A percentile compares a stretch with the other conserved stretches of the same genome.
These are phyloP conservation scores for Calonectria henricotiae DNA, from an alignment of 2,329 filamentous ascomycete genomes.

Conservation along the genomic window DNA sequence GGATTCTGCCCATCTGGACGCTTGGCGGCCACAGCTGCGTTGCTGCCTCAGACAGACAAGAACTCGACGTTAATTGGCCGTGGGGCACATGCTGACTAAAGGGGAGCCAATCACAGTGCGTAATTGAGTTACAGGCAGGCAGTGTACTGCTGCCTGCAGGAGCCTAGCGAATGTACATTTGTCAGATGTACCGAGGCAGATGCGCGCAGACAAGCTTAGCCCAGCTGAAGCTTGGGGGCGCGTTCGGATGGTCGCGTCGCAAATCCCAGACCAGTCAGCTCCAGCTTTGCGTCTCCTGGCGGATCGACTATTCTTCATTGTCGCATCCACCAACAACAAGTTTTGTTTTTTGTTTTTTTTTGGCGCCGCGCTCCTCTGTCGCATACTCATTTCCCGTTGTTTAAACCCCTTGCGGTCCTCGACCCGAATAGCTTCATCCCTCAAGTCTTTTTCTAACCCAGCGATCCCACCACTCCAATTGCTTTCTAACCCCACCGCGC, in stretches of 20 bases:
- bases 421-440: slow-evolving; percentile 40
- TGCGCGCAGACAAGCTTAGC: slow-evolving; percentile 21
- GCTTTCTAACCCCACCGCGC: slow-evolving; percentile 32
- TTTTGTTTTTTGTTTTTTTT: slow-evolving; percentile 36
- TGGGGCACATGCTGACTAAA: slow-evolving; percentile 48
- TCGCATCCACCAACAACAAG: slow-evolving; percentile 27
- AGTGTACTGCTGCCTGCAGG: slow-evolving; percentile 54
- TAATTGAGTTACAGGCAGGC: slow-evolving; percentile 42
- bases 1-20: slow-evolving; percentile 38
- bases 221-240: slow-evolving; percentile 28
- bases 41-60: slow-evolving; percentile 61
- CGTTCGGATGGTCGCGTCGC: slow-evolving; percentile 51
- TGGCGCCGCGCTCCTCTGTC: slow-evolving; percentile 46
- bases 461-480: slow-evolving; percentile 35
- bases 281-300: slow-evolving; percentile 32
- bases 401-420: slow-evolving; percentile 34
- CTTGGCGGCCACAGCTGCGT: slow-evolving; percentile 47
- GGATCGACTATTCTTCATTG: slow-evolving; percentile 36
- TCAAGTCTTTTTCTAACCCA: slow-evolving; percentile 15
- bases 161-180: slow-evolving; percentile 51
- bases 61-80: slow-evolving; percentile 55
- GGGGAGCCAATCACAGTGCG: slow-evolving; percentile 52
- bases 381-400: slow-evolving; percentile 22
- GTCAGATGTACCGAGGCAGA: slow-evolving; percentile 53
- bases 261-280: slow-evolving; percentile 33